Base-by-base conservation (phyloP, 1,139 yeast species). In the Spathaspora sp. region DNA sequence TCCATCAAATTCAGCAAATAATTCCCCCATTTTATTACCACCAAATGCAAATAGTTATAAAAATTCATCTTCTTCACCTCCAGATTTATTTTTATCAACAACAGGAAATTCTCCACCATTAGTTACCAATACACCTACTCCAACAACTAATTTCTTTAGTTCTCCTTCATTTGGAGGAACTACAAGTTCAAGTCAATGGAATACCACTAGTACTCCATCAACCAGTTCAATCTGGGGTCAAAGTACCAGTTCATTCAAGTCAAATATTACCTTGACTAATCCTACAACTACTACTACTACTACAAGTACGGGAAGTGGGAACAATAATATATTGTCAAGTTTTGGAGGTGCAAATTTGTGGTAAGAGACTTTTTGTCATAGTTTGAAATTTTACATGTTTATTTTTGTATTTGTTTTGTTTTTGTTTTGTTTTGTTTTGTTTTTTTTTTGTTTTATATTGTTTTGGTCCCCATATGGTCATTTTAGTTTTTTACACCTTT, bases 11-110 rank as follows among this genome's bases (percentile, higher is more conserved):
- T 43, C 50, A 16, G 41, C 43, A 15, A 55, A 44, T 34, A 56
- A 53, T 45, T 57, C 65, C 4, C 67, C 65, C 18, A 53, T 56
- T 37, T 49, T 56, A 47, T 49, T 49, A 46, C 50, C 52, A 17
- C 48, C 52, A 40, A 47, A 40, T 42, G 43, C 48, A 20, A 43
- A 34, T 15, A 11, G 18, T 23, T 29, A 31, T 23, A 41, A 41
- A 9, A 41, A 13, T 20, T 11, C 29, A 4, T 41, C 43, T 20
- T 17, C 29, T 11, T 41, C 43, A 5, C 42, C 42, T 3, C 42
- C 34, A 20, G 33, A 31, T 43, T 51, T 56, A 23, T 57, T 56
- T 42, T 51, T 56, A 34, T 57, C 52, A n/a, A 20, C 39, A n/a
- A 13, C 39, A 17, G 39, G 39, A 4, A 20, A 11, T 9, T 48